Base-by-base conservation (phyloP, 73 alveolate species). In the Effrenium voratum region DNA sequence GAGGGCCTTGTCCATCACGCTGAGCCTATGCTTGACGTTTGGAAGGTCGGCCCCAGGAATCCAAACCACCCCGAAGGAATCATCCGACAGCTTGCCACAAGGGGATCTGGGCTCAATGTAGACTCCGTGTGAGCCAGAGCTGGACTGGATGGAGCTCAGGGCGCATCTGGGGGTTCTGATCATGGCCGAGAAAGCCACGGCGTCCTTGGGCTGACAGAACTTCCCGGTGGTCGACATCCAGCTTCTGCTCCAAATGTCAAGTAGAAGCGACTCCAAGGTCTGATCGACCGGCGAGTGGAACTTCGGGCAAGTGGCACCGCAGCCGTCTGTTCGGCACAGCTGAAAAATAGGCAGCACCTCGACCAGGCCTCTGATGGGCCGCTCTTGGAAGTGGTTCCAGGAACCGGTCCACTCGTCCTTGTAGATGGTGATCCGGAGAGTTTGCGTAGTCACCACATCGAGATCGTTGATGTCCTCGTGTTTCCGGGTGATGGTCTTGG, bases 251-350 rank as follows among this genome's bases (percentile, higher is more conserved):
- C 88, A 77, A 0, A 77, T 5, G 60, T 77, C 88, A 34, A 77
- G 36, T 38, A 77, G 15, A 1, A 77, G n/a, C 0, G 13, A 26
- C 40, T 77, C 88, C 32, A 77, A 19, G 0, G 88, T 41, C 30
- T 77, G 63, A 77, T 77, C 88, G 0, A 77, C 88, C 0, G 84
- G 59, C 30, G 88, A 59, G 30, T 77, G 88, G n/a, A 36, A 77
- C 34, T 45, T 19, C 2, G 63, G 63, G 6, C 88, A 77, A 1
- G 16, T 1, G 5, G 10, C 63, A 13, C 63, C 50, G 49, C 88
- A 77, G 22, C 63, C 59, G 24, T 1, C 2, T 0, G 36, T 38
- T n/a, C 40, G 32, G 41, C 88, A 77, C 60, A 77, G 32, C 1
- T 5, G 34, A 2, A 77, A 41, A 8, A 28, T 26, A 0, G 88